Evolutionary conservation across 345 rosid species (phyloP).

Genomic region (Syzygium grande): DNA sequence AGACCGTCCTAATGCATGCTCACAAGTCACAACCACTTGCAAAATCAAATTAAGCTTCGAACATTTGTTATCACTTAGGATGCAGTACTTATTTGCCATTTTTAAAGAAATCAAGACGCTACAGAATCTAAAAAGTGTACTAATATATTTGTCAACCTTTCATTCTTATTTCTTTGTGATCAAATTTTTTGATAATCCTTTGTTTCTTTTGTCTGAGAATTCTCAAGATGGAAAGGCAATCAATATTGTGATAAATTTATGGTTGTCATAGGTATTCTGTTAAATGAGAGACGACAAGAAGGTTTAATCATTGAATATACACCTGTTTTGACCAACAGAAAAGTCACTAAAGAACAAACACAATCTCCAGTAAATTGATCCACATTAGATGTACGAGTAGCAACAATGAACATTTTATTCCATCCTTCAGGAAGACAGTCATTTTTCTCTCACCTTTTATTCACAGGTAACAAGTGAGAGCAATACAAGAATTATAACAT

Average conservation of each 20-base stretch:
- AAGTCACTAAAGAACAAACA: neutral
- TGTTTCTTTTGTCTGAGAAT: neutral
- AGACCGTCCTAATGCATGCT: neutral
- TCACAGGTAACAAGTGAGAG: conserved; percentile 37
- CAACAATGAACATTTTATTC: neutral
- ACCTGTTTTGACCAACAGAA: neutral
- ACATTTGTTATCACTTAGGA: neutral
- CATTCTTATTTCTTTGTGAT: neutral
- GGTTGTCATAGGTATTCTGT: neutral
- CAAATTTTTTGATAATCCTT: neutral
- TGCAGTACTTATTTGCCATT: neutral
- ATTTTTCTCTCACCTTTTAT: neutral
- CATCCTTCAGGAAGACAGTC: neutral
- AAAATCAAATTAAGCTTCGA: neutral
- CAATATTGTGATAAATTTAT: neutral
- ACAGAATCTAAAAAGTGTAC: neutral
- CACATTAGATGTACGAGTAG: neutral
- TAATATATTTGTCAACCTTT: neutral
- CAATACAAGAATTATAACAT: conserved; percentile 30
- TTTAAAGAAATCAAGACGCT: neutral
- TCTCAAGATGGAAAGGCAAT: neutral
- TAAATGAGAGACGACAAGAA: neutral
- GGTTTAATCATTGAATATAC: neutral
- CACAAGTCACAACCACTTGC: neutral
- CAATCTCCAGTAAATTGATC: neutral